These are phyloP conservation scores for Fusarium tupiense DNA, from an alignment of 2,329 filamentous ascomycete genomes.

Conservation along the genomic window DNA sequence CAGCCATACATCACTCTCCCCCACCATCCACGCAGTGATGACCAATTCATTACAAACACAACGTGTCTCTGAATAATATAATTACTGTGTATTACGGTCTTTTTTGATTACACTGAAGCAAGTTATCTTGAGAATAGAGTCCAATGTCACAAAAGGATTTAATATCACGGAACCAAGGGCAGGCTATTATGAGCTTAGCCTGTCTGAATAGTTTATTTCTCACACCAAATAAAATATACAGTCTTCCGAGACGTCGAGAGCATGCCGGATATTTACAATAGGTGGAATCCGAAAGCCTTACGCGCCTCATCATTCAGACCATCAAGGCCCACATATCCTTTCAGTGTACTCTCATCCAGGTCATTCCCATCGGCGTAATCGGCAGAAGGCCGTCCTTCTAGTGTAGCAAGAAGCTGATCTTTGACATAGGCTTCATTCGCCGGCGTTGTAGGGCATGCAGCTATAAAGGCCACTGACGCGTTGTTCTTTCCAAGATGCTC, in stretches of 20 bases:
- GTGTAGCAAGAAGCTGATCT: background rate
- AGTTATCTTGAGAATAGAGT: no score
- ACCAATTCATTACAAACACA: background rate
- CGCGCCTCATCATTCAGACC: background rate
- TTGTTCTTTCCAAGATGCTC: background rate
- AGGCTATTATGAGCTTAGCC: background rate
- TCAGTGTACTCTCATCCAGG: background rate
- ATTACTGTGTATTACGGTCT: background rate
- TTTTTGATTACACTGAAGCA: background rate
- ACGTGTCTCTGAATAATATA: background rate
- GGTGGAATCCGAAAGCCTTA: background rate
- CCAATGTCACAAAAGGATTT: background rate
- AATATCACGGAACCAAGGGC: no score
- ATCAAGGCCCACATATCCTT: background rate
- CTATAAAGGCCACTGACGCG: background rate
- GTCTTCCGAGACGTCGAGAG: accelerated
- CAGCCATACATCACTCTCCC: background rate
- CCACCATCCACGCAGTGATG: background rate
- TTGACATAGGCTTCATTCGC: background rate
- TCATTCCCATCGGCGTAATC: background rate
- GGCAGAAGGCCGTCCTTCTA: background rate
- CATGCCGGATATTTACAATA: background rate
- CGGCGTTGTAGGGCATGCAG: background rate
- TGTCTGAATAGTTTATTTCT: background rate
- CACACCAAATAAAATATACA: accelerated